Evolutionary conservation across 768 basidiomycete species (phyloP).

Genomic region (Trametes sanguinea): DNA sequence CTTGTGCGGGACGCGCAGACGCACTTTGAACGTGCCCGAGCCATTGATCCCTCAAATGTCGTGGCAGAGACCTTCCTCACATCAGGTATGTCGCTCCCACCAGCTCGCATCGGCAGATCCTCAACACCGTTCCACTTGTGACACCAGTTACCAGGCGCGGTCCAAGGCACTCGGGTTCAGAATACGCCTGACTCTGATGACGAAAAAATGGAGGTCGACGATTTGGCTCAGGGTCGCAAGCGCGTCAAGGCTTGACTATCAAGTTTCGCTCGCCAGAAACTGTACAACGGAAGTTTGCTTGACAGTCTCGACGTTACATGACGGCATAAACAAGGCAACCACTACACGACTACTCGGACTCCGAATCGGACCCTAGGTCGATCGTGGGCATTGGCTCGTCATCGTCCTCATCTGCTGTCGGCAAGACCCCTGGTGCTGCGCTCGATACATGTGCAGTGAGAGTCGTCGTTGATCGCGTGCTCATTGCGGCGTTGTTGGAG

Average conservation of each 20-base stretch:
- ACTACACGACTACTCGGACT: conserved; percentile 40
- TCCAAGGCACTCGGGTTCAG: conserved; percentile 14
- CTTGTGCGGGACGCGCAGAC: conserved; percentile 57
- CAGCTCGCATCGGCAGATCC: conserved; percentile 12
- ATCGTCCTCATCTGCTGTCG: conserved; percentile 54
- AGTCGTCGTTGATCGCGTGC: background rate
- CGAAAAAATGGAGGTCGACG: conserved; percentile 35
- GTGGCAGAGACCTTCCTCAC: conserved; percentile 55
- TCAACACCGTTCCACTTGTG: background rate
- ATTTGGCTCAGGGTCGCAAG: conserved; percentile 35
- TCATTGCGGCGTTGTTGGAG: conserved; percentile 3
- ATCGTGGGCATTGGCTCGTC: conserved; percentile 79
- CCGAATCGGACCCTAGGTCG: conserved; percentile 79
- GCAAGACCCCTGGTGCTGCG: background rate
- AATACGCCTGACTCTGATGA: conserved; percentile 39
- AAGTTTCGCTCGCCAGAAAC: background rate
- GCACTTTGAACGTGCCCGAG: conserved; percentile 64
- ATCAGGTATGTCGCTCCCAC: conserved; percentile 43
- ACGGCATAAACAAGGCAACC: background rate
- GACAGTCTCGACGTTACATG: background rate
- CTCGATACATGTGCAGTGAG: background rate
- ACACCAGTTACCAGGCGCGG: conserved; percentile 21
- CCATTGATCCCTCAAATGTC: conserved; percentile 57
- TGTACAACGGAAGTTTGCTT: background rate
- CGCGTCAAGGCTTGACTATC: conserved; percentile 33